Evolutionary conservation across 176 grass and related monocot genomes (phyloP), one percentile per base, ranked within the genome.

Genomic region (Paspalum vaginatum): DNA sequence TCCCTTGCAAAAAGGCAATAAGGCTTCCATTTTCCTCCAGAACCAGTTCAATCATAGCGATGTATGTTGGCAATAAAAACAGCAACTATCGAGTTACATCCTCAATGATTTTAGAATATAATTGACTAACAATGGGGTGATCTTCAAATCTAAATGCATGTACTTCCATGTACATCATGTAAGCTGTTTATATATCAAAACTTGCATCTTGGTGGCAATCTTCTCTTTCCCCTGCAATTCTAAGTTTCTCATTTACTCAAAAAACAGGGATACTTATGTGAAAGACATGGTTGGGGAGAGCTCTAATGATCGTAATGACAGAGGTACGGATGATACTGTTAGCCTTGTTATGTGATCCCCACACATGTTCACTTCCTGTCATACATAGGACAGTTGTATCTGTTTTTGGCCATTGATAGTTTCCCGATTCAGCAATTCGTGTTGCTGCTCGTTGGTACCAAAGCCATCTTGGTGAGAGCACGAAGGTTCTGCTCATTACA

Each of bases 391-490:
- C 46, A 37, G 26, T 67, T 42, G 53, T 61, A 40, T 72, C 38
- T 75, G 17, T 89, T 61, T 69, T 46, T 53, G 52, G 50, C 18
- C 11, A 43, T 63, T 66, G 39, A 68, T 75, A 40, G 70, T 41
- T 76, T 77, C 4, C 38, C 22, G 69, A 68, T 75, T 55, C 78
- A 98, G 96, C 96, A 71, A 98, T 98, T 79, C 82, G 92, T 82
- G 96, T 98, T 42, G 96, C 92, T 76, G 87, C 75, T 86, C 96
- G 85, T 76, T 98, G 96, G 96, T 98, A 98, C 76, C 92, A 98
- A 84, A 95, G 56, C 66, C 96, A 98, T 88, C 91, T 98, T 57
- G 88, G 92, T 60, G 85, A 55, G 73, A 88, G 27, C 67, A 79
- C 69, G 16, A 91, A 89, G 68, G 75, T 93, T 85, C 48, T 95